These are phyloP conservation scores for Penicillium sp. DNA, from an alignment of 2,329 filamentous ascomycete species.

Conservation along the genomic window DNA sequence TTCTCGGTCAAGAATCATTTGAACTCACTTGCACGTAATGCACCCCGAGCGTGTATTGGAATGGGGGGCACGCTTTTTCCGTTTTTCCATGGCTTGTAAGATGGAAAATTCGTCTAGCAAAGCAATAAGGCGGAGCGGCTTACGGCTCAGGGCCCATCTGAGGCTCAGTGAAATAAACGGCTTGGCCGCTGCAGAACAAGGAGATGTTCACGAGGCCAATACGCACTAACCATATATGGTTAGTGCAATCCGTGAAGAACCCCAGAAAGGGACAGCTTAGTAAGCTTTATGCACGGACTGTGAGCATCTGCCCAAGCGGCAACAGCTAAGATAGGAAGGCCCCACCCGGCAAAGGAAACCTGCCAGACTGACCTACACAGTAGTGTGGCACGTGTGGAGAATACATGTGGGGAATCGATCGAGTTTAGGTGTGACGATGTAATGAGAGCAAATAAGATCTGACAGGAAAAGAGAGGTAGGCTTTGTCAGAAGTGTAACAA, in stretches of 20 bases:
- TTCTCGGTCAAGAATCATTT: neutral
- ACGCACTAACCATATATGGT: neutral
- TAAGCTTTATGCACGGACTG: too few species aligned
- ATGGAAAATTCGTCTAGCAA: neutral
- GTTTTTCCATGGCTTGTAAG: neutral
- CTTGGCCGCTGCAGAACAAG: neutral
- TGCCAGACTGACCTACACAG: too few species aligned
- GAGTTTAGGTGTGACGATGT: too few species aligned
- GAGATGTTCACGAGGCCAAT: neutral
- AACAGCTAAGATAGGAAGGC: too few species aligned
- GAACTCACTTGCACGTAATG: neutral
- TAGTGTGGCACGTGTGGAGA: too few species aligned
- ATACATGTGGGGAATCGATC: too few species aligned
- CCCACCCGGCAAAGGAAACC: too few species aligned
- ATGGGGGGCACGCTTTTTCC: neutral
- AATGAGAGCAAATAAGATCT: too few species aligned
- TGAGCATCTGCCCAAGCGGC: too few species aligned
- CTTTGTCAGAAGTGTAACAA: neutral
- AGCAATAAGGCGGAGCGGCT: neutral
- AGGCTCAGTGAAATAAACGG: neutral
- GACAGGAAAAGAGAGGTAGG: too few species aligned
- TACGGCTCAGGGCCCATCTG: neutral
- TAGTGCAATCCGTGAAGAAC: neutral
- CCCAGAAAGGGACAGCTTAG: too few species aligned
- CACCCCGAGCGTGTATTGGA: neutral